A percentile compares a stretch with the other conserved stretches of the same genome.
Evolutionary conservation across 306 rosid genomes (phyloP).

Genomic region (Begonia loranthoides): DNA sequence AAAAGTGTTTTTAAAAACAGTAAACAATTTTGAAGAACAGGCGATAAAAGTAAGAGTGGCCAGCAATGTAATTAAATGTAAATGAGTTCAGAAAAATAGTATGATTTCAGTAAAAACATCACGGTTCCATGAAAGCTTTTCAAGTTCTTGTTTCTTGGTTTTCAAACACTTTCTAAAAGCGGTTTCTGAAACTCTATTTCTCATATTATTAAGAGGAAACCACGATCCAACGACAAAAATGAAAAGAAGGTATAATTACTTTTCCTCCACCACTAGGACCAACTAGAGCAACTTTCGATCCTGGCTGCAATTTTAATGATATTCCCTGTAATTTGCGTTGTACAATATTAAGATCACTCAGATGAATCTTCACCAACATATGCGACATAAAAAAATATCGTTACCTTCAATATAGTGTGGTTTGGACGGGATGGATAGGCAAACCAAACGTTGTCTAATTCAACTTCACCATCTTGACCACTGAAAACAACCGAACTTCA

Average conservation of each 20-base stretch:
- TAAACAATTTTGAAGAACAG: no score
- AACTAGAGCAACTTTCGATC: conserved; percentile 78
- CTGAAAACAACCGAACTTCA: conserved; percentile 21
- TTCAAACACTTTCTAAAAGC: no score
- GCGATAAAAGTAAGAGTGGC: no score
- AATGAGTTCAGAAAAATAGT: no score
- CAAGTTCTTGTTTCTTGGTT: no score
- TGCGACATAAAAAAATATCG: not conserved
- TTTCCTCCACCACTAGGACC: conserved; percentile 95
- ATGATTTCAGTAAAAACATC: no score
- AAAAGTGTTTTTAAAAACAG: no score
- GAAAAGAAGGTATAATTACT: conserved; percentile 18
- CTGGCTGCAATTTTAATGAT: conserved; percentile 50
- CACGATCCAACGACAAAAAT: no score
- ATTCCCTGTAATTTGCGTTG: conserved; percentile 40
- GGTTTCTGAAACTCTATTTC: no score
- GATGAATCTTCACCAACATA: not conserved
- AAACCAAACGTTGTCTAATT: conserved; percentile 77
- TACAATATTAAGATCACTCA: not conserved
- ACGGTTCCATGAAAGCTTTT: no score
- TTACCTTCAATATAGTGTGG: conserved; percentile 66
- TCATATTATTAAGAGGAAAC: no score
- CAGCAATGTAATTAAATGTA: no score
- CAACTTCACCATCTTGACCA: conserved; percentile 63
- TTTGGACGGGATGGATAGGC: conserved; percentile 72